Evolutionary conservation across 108 stramenopile genomes (phyloP).

Genomic region (Seminavis robusta): DNA sequence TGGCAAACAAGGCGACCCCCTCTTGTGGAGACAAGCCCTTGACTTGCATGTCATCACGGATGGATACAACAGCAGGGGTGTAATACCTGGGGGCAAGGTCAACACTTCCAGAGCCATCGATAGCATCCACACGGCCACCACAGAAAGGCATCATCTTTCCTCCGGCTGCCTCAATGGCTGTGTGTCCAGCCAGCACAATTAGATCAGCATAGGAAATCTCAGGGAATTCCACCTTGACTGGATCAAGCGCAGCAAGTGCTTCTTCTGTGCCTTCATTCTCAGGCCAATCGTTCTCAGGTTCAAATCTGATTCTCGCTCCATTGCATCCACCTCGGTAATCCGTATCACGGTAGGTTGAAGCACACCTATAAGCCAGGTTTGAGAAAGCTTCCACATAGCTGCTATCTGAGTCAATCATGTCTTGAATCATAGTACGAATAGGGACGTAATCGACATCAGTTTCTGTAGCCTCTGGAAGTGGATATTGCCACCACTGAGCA

Average conservation of each 20-base stretch:
- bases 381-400: too few relatives aligned
- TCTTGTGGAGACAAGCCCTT: not conserved
- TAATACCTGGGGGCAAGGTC: not conserved
- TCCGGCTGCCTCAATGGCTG: constrained; percentile 31
- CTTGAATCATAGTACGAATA: too few relatives aligned
- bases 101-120: not conserved
- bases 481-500: too few relatives aligned
- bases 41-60: not conserved
- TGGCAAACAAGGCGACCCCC: not conserved
- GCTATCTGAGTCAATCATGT: too few relatives aligned
- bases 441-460: too few relatives aligned
- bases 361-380: too few relatives aligned
- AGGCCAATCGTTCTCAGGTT: constrained; percentile 69
- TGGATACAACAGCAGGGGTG: too few relatives aligned
- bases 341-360: too few relatives aligned
- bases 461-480: too few relatives aligned
- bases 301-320: constrained; percentile 66
- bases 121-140: constrained; percentile 2
- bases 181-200: constrained; percentile 31
- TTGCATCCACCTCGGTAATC: constrained; percentile 42
- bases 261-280: too few relatives aligned
- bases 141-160: constrained; percentile 48
- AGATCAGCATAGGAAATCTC: constrained; percentile 48
- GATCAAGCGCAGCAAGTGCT: constrained; percentile 56
- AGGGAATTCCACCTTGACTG: constrained; percentile 64